Evolutionary conservation across 1,139 yeast genomes (phyloP).

Genomic region (Blastobotrys raffinosifermentans): DNA sequence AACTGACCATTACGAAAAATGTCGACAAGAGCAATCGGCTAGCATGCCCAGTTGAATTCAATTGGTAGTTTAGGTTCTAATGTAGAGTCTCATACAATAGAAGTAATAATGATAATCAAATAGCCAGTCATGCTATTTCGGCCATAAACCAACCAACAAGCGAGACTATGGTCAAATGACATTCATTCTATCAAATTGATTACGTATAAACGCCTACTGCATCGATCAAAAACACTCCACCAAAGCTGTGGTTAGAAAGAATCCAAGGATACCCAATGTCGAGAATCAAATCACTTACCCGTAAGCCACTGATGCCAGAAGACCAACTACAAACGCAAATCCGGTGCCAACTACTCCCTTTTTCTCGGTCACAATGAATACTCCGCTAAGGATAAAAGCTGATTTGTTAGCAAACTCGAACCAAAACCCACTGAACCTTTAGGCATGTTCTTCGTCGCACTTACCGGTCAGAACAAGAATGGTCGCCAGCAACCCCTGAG

Average conservation of each 20-base stretch:
- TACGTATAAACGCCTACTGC: constrained; percentile 38
- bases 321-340: constrained; percentile 21
- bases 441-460: not conserved
- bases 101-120: no score
- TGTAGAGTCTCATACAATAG: no score
- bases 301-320: constrained; percentile 29
- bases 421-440: no score
- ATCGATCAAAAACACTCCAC: constrained; percentile 33
- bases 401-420: not conserved
- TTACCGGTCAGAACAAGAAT: constrained; percentile 8
- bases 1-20: no score
- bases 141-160: no score
- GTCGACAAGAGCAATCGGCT: no score
- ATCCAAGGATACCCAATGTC: constrained; percentile 7
- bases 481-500: constrained; percentile 8
- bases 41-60: no score
- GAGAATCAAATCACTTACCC: constrained; percentile 25
- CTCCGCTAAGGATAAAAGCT: constrained; percentile 23
- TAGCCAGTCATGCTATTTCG: no score
- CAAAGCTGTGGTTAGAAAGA: constrained; percentile 28
- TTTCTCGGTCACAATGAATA: constrained; percentile 23
- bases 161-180: no score
- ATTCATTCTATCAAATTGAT: no score
- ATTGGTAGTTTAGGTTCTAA: no score
- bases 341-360: constrained; percentile 18